Base-by-base conservation (phyloP, 352 stramenopile species). In the Stramenopiles sp. region DNA sequence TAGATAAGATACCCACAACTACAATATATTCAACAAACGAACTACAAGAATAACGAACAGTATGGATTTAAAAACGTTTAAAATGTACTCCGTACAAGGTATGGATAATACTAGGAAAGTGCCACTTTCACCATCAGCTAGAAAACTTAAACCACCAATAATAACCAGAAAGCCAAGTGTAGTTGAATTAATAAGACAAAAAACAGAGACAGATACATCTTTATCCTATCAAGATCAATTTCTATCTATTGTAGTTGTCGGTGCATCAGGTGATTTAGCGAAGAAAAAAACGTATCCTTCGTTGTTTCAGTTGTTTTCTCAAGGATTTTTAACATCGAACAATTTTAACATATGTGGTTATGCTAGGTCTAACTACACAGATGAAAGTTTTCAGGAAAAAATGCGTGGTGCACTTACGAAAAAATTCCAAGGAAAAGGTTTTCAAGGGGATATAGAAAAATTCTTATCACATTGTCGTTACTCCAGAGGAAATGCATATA, bases 231-330 rank as follows among this genome's bases (percentile, higher is more conserved):
- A 91, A 44, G 81, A 91, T 32, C 83, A 88, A 76, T 86, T 87
- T 44, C 85, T 95, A 76, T 92, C 88, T 31, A 85, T 95, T 76
- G 92, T 95, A 81, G 90, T 95, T 27, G 90, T 94, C 80, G 91
- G 91, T 81, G 91, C 91, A 0, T 94, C 91, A 8, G 91, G 91
- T 78, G 90, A 95, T 82, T 86, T 95, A 80, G 91, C 91, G 82
- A 95, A 94, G 87, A 93, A 93, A 86, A 95, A 95, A 85, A 96
- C 92, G 80, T 96, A 94, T 83, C 92, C 92, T 80, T 94, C 92
- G 67, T 88, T 96, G 82, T 96, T 95, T 82, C 87, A 90, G 29
- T 87, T 96, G 32, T 95, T 91, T 85, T 81, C 82, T 7, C 86
- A 89, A 76, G 88, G 87, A 8, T 93, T 93, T 84, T 86, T 96